Conservation (phyloP, 768 basidiomycete species). For the Mrakia blollopis region DNA sequence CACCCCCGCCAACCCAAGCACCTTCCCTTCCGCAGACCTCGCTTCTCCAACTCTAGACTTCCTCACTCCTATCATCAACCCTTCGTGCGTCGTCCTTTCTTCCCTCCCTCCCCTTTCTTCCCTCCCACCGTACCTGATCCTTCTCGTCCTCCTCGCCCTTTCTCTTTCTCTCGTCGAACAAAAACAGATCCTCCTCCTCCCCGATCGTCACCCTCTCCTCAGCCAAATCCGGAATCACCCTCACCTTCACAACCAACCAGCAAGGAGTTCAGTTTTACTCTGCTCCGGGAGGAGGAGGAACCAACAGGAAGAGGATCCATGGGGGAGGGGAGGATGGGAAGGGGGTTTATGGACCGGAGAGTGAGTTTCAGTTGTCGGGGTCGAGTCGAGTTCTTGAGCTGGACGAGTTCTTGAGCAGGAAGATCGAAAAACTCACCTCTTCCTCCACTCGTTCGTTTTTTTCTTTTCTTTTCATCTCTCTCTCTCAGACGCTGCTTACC, state of each 20-base stretch:
- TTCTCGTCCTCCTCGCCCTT: not conserved
- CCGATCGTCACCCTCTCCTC: constrained; percentile 29
- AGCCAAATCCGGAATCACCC: constrained; percentile 2
- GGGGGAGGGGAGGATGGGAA: not conserved
- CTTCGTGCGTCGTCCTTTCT: not conserved
- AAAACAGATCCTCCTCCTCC: not conserved
- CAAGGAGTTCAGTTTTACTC: constrained; percentile 31
- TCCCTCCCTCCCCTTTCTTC: not conserved
- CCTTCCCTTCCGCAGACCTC: not conserved
- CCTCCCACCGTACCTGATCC: not conserved
- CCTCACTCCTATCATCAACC: not conserved
- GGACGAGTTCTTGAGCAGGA: no score
- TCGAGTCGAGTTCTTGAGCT: no score
- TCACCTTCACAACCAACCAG: constrained; percentile 28
- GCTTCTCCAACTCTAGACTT: not conserved
- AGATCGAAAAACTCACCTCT: no score
- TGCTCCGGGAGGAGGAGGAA: constrained; percentile 12
- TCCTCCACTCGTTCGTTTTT: no score
- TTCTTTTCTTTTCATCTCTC: not conserved
- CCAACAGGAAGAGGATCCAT: constrained; percentile 18
- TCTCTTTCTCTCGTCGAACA: not conserved
- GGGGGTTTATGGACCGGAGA: constrained; percentile 7
- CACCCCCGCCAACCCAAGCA: constrained; percentile 1
- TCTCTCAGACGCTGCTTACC: constrained; percentile 4
- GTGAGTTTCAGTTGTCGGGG: no score